Evolutionary conservation across 129 eudicot species (phyloP).

Genomic region (Chrysanthemum makinoi): DNA sequence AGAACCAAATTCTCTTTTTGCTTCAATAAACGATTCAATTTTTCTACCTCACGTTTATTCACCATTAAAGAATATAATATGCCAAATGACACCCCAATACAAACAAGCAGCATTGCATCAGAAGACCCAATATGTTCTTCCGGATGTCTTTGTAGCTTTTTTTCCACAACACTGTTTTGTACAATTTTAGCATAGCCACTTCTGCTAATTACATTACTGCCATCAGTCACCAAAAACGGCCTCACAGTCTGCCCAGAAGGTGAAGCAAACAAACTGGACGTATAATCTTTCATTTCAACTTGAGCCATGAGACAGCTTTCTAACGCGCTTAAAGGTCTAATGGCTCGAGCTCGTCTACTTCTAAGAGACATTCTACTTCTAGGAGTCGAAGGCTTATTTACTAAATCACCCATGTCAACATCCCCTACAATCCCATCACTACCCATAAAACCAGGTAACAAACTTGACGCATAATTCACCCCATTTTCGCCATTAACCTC

Average conservation of each 20-base stretch:
- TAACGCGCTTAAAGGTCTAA: constrained; percentile 62
- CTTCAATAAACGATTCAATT: constrained; percentile 48
- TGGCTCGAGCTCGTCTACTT: constrained; percentile 33
- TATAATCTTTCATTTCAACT: constrained; percentile 38
- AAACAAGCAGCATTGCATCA: constrained; percentile 45
- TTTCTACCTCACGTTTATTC: constrained; percentile 54
- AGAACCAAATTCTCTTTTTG: constrained; percentile 70
- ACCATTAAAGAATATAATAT: constrained; percentile 53
- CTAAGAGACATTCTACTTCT: constrained; percentile 45
- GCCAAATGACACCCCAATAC: constrained; percentile 69
- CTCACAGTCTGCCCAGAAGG: constrained; percentile 47
- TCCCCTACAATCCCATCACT: constrained; percentile 31
- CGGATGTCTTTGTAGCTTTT: constrained; percentile 17
- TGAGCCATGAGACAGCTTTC: constrained; percentile 89
- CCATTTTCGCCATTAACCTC: constrained; percentile 30
- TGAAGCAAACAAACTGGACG: too few species aligned
- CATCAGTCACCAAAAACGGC: constrained; percentile 71
- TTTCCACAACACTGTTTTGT: constrained; percentile 19
- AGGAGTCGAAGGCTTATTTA: constrained; percentile 24
- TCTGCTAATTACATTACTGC: constrained; percentile 59
- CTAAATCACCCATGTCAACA: constrained; percentile 31
- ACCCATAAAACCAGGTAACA: constrained; percentile 27
- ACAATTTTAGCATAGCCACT: constrained; percentile 24
- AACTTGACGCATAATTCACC: constrained; percentile 19
- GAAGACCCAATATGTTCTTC: constrained; percentile 21